Base-by-base conservation (phyloP, 495 filamentous ascomycete species). In the Penicillium canescens region DNA sequence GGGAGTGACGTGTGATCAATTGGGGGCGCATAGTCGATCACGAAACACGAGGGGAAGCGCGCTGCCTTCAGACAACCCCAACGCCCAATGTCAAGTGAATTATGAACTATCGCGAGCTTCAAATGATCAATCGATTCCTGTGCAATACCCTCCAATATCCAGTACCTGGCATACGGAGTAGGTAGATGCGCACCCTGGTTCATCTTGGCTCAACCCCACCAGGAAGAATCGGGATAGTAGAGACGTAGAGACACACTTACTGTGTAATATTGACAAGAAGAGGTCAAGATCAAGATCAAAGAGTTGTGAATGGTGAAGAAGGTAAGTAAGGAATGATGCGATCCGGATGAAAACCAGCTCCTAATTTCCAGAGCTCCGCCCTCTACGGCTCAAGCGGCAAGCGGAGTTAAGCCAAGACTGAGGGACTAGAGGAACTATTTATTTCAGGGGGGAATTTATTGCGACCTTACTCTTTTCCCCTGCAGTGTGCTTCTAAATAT, bases 341-440 rank as follows among this genome's bases (percentile, higher is more conserved):
- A 52, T 55, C 55, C 50, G 59, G 48, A 53, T 55, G 48, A 56
- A 49, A 51, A 46, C 7, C 45, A 57, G 20, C 38, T 52, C 13
- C 23, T 31, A 31, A 31, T 31, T 31, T 31, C 28, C 28, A 31
- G 28, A 62, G 62, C 62, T 62, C 59, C 62, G 61, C 57, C 57
- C 61, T 51, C 52, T 55, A 51, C 49, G 49, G 49, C 40, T 51
- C 40, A 43, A 36, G 56, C 52, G 57, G 38, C 46, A 47, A 51
- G 59, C 43, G 55, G 59, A 54, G 46, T 41, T 38, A 40, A 65
- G 62, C 62, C 62, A 65, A 62, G 62, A 59, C 53, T 52, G 55
- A 44, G 47, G 57, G 52, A 54, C 57, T 64, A 59, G 55, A 59
- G 45, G 28, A 50, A 43, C 35, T 28, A 48, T 37, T 46, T 46